Conservation (phyloP, 257 asterid species). For the Echium plantagineum region DNA sequence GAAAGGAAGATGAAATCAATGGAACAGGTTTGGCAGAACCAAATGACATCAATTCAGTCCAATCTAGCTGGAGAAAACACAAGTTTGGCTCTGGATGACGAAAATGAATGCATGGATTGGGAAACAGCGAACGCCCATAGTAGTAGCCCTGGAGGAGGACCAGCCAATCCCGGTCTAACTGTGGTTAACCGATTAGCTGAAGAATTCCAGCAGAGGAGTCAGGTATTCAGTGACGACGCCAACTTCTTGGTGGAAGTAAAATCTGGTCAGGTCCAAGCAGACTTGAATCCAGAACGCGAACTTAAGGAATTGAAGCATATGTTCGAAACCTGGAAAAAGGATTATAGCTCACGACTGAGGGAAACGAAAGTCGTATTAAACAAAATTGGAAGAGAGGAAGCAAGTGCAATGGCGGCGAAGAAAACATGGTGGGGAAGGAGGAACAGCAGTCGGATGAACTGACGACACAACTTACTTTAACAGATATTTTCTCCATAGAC, state of each 20-base stretch:
- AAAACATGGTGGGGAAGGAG: slow-evolving; percentile 95
- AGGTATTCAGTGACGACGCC: slow-evolving; percentile 88
- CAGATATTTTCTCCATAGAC: not conserved
- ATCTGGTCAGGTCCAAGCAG: slow-evolving; percentile 81
- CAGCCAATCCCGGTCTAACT: slow-evolving; percentile 48
- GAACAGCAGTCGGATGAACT: slow-evolving; percentile 61
- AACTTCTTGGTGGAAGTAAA: slow-evolving; percentile 89
- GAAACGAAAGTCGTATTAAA: slow-evolving; percentile 79
- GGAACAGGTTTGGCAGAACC: slow-evolving; percentile 99
- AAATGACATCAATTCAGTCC: slow-evolving; percentile 94
- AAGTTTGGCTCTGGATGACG: no score
- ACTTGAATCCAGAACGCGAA: slow-evolving; percentile 79
- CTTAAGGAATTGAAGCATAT: slow-evolving; percentile 73
- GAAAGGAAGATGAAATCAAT: slow-evolving; percentile 92
- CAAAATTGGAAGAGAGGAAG: slow-evolving; percentile 66
- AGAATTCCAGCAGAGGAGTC: slow-evolving; percentile 92
- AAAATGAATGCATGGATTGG: slow-evolving; percentile 51
- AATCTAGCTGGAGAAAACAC: slow-evolving; percentile 88
- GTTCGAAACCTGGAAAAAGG: slow-evolving; percentile 97
- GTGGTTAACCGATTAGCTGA: slow-evolving; percentile 83
- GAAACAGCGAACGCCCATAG: slow-evolving; percentile 48
- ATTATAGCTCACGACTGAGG: slow-evolving; percentile 70
- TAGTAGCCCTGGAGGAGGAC: slow-evolving; percentile 40
- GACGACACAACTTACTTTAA: slow-evolving; percentile 1
- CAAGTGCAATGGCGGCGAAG: slow-evolving; percentile 44